Evolutionary conservation across 345 rosid species (phyloP).

Genomic region (Eucalyptus virginea): DNA sequence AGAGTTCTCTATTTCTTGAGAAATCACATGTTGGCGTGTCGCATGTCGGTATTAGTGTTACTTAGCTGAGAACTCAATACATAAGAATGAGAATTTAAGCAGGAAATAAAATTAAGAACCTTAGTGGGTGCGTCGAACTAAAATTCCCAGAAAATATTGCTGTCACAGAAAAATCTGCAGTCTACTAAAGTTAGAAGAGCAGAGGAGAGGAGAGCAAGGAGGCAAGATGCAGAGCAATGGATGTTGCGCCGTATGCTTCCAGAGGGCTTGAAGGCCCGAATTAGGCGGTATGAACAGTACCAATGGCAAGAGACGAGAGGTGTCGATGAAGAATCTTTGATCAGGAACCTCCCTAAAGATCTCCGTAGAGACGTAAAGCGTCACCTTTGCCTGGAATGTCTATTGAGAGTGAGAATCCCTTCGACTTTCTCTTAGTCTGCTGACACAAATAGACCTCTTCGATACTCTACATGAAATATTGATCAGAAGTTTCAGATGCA

Average conservation of each 20-base stretch:
- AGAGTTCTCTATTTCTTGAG: too few relatives aligned
- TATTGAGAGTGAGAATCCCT: too few relatives aligned
- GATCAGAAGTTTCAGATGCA: too few relatives aligned
- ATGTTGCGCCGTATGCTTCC: slow-evolving; percentile 83
- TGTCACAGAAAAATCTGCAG: slow-evolving; percentile 44
- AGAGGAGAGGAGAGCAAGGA: slow-evolving; percentile 79
- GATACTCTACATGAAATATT: too few relatives aligned
- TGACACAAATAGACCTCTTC: too few relatives aligned
- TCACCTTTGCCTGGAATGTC: too few relatives aligned
- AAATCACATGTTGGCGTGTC: too few relatives aligned
- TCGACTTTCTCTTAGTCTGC: too few relatives aligned
- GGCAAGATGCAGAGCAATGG: slow-evolving; percentile 57
- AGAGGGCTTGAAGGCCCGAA: slow-evolving; percentile 31
- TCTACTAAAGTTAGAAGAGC: slow-evolving; percentile 46
- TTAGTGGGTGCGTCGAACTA: background rate
- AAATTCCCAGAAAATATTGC: background rate
- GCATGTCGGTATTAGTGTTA: too few relatives aligned
- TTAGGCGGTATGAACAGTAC: slow-evolving; percentile 63
- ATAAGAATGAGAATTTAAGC: background rate
- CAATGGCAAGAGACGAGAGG: too few relatives aligned
- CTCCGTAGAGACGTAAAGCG: slow-evolving; percentile 63
- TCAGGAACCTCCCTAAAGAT: slow-evolving; percentile 69
- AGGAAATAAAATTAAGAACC: background rate
- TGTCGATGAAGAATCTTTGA: too few relatives aligned
- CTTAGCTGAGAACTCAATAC: too few relatives aligned